Conservation (phyloP, 169 alveolate genomes). For the Eimeria tenella region DNA sequence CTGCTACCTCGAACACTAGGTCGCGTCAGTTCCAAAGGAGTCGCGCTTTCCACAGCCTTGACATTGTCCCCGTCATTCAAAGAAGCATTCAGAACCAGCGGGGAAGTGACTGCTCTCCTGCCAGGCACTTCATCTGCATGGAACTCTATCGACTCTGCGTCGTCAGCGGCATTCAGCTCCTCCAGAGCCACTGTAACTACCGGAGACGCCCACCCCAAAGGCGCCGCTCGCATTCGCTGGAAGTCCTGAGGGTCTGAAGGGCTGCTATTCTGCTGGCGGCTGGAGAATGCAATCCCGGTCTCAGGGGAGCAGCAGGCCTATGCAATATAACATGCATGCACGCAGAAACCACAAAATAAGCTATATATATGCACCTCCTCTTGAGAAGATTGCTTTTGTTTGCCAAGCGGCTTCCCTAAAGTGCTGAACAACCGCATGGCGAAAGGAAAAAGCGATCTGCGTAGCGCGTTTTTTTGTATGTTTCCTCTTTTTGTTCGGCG, state of each 20-base stretch:
- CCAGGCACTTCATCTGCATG: constrained; percentile 57
- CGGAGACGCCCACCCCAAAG: constrained; percentile 65
- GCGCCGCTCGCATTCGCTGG: constrained; percentile 57
- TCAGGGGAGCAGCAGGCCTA: constrained; percentile 66
- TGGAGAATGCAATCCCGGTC: constrained; percentile 55
- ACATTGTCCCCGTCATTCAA: neutral
- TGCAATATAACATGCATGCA: no score
- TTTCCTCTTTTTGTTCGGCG: neutral
- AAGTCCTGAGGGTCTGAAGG: neutral
- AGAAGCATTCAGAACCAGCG: constrained; percentile 13
- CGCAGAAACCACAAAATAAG: no score
- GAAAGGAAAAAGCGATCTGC: no score
- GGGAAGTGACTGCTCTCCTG: neutral
- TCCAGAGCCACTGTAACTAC: constrained; percentile 35
- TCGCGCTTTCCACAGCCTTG: neutral
- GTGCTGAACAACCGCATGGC: no score
- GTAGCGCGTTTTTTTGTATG: no score
- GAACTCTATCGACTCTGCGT: constrained; percentile 9
- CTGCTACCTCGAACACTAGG: neutral
- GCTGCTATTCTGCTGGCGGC: constrained; percentile 29
- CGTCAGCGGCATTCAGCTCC: constrained; percentile 24
- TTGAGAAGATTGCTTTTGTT: no score
- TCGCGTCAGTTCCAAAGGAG: neutral
- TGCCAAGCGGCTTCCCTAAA: no score
- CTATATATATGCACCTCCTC: no score